phyloP scores from a whole-genome alignment of 176 grass and related monocot species.

The Aegilops speltoides region DNA sequence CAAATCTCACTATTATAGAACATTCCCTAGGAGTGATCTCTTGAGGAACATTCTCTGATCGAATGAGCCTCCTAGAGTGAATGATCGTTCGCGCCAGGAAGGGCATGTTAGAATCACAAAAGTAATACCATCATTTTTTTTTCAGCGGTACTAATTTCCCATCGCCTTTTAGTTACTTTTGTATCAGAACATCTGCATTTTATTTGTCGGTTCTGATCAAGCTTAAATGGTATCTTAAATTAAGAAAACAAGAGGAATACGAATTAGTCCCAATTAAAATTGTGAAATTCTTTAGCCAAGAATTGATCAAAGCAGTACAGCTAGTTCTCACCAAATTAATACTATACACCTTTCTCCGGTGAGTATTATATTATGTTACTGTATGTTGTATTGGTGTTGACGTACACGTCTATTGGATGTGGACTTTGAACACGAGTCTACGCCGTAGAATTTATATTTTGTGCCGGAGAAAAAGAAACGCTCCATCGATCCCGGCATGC shows the following conservation, averaged over 20 bases:
- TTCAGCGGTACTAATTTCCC: no score
- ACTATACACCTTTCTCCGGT: not conserved
- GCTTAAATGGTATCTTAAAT: not conserved
- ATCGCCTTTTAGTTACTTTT: not conserved
- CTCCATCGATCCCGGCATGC: not conserved
- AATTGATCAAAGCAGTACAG: not conserved
- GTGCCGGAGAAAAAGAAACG: not conserved
- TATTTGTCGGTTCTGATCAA: not conserved
- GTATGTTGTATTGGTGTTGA: not conserved
- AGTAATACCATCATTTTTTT: no score
- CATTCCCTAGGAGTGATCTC: no score
- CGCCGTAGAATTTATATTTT: slow-evolving; percentile 9
- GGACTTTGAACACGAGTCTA: slow-evolving; percentile 50
- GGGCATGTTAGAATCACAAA: no score
- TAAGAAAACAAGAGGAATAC: not conserved
- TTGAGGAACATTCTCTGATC: no score
- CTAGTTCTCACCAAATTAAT: not conserved
- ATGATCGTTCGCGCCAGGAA: no score
- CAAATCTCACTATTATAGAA: no score
- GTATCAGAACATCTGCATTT: not conserved
- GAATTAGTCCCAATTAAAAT: not conserved
- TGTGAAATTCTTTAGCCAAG: not conserved
- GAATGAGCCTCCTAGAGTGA: no score
- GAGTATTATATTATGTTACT: not conserved
- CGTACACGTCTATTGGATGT: not conserved